Evolutionary conservation across 2,329 filamentous ascomycete species (phyloP).

Genomic region (Elsinoe ampelina): DNA sequence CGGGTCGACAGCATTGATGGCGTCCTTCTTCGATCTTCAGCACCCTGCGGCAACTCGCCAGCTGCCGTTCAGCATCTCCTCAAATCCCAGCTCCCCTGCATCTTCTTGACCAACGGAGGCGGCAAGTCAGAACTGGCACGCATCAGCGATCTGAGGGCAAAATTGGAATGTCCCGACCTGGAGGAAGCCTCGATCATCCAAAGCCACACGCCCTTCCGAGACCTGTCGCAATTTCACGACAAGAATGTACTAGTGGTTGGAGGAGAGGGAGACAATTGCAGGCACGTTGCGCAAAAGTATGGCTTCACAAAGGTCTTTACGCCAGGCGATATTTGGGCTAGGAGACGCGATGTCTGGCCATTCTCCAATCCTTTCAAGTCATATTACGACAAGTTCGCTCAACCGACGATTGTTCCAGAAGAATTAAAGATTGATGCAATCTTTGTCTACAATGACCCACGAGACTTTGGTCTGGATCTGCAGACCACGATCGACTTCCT

Average conservation of each 20-base stretch:
- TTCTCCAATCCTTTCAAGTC: constrained; percentile 60
- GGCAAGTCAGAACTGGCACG: constrained; percentile 71
- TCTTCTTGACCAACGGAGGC: constrained; percentile 91
- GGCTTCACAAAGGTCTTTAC: constrained; percentile 77
- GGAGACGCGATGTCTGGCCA: constrained; percentile 70
- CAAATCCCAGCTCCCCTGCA: constrained; percentile 71
- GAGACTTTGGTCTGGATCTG: constrained; percentile 88
- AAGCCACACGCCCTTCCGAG: constrained; percentile 81
- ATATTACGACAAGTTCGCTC: constrained; percentile 51
- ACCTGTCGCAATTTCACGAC: constrained; percentile 53
- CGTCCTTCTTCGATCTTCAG: constrained; percentile 76
- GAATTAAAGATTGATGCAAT: constrained; percentile 76
- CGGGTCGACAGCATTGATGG: constrained; percentile 64
- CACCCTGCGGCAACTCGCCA: constrained; percentile 68
- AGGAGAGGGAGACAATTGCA: constrained; percentile 48
- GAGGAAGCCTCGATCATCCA: constrained; percentile 68
- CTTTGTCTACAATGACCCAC: constrained; percentile 89
- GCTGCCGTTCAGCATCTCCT: constrained; percentile 66
- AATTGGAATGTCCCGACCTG: constrained; percentile 52
- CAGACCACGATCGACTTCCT: constrained; percentile 78
- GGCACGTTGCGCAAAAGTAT: constrained; percentile 63
- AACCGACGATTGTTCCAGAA: constrained; percentile 42
- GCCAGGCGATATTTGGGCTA: constrained; percentile 70
- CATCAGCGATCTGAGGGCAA: constrained; percentile 58
- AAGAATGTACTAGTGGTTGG: constrained; percentile 42